Evolutionary conservation across 2,329 filamentous ascomycete species (phyloP).

Genomic region (Meredithiella fracta): DNA sequence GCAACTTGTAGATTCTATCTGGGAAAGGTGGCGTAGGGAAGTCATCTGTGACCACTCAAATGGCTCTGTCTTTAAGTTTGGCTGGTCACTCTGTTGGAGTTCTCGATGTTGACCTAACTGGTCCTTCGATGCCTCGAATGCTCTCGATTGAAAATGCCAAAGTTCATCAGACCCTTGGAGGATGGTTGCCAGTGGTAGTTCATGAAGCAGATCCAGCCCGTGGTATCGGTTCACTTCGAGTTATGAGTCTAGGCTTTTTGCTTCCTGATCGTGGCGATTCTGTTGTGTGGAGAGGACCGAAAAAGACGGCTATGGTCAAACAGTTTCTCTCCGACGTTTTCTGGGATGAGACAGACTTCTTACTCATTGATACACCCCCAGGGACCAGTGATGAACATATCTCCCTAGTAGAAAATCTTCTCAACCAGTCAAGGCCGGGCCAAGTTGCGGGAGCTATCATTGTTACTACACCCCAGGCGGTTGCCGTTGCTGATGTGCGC

Average conservation of each 20-base stretch:
- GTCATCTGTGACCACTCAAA: constrained; percentile 91
- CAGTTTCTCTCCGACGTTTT: constrained; percentile 87
- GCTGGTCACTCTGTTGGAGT: constrained; percentile 83
- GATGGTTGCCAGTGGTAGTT: constrained; percentile 81
- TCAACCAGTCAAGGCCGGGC: constrained; percentile 43
- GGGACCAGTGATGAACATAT: constrained; percentile 97
- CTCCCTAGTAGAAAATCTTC: constrained; percentile 72
- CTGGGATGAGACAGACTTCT: constrained; percentile 76
- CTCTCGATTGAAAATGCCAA: constrained; percentile 79
- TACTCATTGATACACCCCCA: constrained; percentile 89
- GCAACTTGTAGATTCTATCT: constrained; percentile 70
- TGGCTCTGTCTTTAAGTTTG: constrained; percentile 74
- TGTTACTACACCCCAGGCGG: constrained; percentile 89
- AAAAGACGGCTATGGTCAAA: constrained; percentile 97
- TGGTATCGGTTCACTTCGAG: constrained; percentile 49
- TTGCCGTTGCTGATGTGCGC: constrained; percentile 81
- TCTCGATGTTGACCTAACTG: constrained; percentile 89
- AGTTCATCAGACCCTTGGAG: constrained; percentile 77
- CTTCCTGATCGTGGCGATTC: constrained; percentile 70
- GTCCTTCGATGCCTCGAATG: constrained; percentile 89
- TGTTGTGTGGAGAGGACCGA: constrained; percentile 92
- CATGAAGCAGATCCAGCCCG: constrained; percentile 41
- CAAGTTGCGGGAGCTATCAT: constrained; percentile 79
- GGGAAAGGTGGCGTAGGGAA: constrained; percentile 98
- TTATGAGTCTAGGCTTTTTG: constrained; percentile 89